Evolutionary conservation across 495 filamentous ascomycete genomes (phyloP).

Genomic region (Paragyromitra xinjiangensis): DNA sequence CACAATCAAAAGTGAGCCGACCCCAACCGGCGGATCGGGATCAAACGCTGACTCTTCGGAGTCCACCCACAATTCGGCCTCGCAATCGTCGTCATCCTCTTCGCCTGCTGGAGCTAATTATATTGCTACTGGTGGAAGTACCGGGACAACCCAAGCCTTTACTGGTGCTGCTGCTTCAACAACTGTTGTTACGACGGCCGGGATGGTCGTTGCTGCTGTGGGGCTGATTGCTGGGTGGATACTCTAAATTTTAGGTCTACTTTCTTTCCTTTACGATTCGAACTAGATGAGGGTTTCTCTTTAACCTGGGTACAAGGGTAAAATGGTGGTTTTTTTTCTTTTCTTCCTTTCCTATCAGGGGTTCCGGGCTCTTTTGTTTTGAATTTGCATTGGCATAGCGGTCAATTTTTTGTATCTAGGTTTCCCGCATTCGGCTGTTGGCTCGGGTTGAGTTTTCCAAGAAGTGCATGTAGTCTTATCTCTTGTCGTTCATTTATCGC

Average conservation of each 20-base stretch:
- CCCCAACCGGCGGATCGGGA: constrained; percentile 41
- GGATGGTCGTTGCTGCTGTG: constrained; percentile 44
- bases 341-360: constrained; percentile 47
- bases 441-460: constrained; percentile 12
- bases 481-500: constrained; percentile 36
- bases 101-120: constrained; percentile 48
- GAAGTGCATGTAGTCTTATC: constrained; percentile 27
- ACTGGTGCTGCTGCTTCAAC: constrained; percentile 29
- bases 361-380: constrained; percentile 35
- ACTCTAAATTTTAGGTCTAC: constrained; percentile 49
- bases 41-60: constrained; percentile 55
- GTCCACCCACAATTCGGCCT: constrained; percentile 56
- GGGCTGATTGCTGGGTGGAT: constrained; percentile 57
- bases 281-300: constrained; percentile 40
- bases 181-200: constrained; percentile 27
- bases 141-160: constrained; percentile 29
- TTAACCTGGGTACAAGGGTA: constrained; percentile 36
- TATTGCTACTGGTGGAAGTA: constrained; percentile 41
- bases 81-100: constrained; percentile 47
- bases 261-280: constrained; percentile 45
- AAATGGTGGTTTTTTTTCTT: constrained; percentile 32
- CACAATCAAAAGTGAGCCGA: constrained; percentile 54
- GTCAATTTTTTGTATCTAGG: constrained; percentile 35
- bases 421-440: constrained; percentile 15
- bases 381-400: constrained; percentile 49